Evolutionary conservation across 108 stramenopile species (phyloP).

Genomic region (Chaetoceros tenuissimus): DNA sequence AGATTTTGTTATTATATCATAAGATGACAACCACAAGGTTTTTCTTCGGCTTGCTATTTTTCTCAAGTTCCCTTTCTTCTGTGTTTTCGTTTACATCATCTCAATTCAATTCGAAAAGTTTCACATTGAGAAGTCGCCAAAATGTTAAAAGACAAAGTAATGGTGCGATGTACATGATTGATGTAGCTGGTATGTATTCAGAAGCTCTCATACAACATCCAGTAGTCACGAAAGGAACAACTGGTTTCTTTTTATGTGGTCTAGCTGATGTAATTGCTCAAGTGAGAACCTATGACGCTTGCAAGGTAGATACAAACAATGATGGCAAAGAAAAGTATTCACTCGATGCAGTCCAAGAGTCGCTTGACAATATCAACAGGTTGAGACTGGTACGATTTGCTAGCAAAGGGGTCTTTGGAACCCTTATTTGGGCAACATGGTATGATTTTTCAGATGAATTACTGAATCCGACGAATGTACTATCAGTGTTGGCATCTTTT

Average conservation of each 20-base stretch:
- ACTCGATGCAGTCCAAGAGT: background rate
- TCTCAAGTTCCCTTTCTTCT: too few relatives aligned
- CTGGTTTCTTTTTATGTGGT: constrained; percentile 21
- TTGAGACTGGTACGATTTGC: constrained; percentile 1
- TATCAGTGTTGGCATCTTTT: constrained; percentile 1
- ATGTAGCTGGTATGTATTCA: too few relatives aligned
- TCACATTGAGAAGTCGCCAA: too few relatives aligned
- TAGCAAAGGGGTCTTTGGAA: constrained; percentile 17
- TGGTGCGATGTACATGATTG: too few relatives aligned
- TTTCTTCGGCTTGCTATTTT: too few relatives aligned
- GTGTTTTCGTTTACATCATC: too few relatives aligned
- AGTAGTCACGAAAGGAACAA: constrained; percentile 28
- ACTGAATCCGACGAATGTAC: background rate
- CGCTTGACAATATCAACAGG: background rate
- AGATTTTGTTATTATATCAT: too few relatives aligned
- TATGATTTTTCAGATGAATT: constrained; percentile 8
- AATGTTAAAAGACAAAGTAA: too few relatives aligned
- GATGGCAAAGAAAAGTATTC: too few relatives aligned
- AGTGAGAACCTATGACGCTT: constrained; percentile 1
- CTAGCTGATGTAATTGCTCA: constrained; percentile 39
- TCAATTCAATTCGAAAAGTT: too few relatives aligned
- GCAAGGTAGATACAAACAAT: too few relatives aligned
- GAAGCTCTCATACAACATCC: constrained; percentile 19
- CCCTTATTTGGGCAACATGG: constrained; percentile 19
- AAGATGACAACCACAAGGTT: too few relatives aligned